Percentiles rank a stretch among this genome's conserved stretches.
These are phyloP conservation scores for Naegleria fowleri DNA, from an alignment of 208 protist genomes.

Conservation along the genomic window DNA sequence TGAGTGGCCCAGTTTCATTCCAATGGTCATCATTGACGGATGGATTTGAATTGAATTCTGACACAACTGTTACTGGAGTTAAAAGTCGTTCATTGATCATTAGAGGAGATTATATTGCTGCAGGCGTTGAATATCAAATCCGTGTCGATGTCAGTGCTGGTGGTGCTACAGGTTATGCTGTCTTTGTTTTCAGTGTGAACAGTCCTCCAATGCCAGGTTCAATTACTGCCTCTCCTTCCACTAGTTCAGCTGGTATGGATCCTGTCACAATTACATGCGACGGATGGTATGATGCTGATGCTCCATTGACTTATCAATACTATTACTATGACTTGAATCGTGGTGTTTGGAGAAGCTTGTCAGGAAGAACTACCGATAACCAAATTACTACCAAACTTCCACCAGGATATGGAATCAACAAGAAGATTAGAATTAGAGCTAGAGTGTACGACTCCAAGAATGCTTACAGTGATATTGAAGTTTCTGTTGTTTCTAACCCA, in stretches of 20 bases:
- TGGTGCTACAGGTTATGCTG: neutral
- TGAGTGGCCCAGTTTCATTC: neutral
- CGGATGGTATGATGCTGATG: neutral
- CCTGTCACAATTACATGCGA: neutral
- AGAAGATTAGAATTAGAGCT: neutral
- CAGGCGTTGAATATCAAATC: neutral
- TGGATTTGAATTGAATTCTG: neutral
- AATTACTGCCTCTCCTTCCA: neutral
- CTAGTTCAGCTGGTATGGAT: neutral
- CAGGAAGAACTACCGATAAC: neutral
- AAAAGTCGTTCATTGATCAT: neutral
- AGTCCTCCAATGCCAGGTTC: neutral
- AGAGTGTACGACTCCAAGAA: neutral
- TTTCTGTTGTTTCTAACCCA: neutral
- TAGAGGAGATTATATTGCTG: neutral
- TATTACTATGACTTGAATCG: neutral
- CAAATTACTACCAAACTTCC: neutral
- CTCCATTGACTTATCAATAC: neutral
- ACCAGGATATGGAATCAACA: neutral
- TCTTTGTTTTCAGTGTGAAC: neutral
- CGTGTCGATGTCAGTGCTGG: neutral
- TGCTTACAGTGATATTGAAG: neutral
- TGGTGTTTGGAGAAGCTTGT: neutral
- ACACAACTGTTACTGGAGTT: neutral
- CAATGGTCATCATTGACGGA: neutral